Evolutionary conservation across 345 rosid species (phyloP), one percentile per base, ranked within the genome.

Genomic region (Bruguiera gymnorhiza): DNA sequence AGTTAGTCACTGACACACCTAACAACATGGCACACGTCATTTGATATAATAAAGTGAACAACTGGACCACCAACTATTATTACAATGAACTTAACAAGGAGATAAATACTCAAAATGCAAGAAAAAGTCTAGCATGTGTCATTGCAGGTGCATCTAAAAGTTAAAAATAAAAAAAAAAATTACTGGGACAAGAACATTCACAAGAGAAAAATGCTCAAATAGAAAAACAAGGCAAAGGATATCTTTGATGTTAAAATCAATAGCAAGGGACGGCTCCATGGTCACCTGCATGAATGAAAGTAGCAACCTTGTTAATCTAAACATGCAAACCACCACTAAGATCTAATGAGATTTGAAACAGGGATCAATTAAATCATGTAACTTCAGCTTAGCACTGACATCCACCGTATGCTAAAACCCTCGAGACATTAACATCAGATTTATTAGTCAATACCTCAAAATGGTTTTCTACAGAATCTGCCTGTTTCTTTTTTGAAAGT

Each of bases 201-300:
- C 29, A 54, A 50, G 39, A 72, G 19, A 59, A 58, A 56, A 21
- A 23, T 56, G 60, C 29, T 56, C 23, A 43, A 37, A 60, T 31
- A 43, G 50, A 13, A 43, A 63, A 36, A 19, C 26, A 34, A 69
- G 60, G 73, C 31, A 64, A 59, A 90, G 99, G 99, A 92, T 95
- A 92, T 95, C 97, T 82, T 86, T 81, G 73, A 92, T 81, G 73
- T 72, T 79, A 82, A 83, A 95, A 80, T 89, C 94, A 83, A 95
- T 89, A 62, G 92, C 96, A 80, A 95, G 88, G 64, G 91, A 86
- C 26, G 84, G 88, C 81, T 89, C 94, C 30, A 82, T 74, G 69
- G 84, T 87, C 71, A 83, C 81, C 98, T 92, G 99, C 86, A 82
- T 46, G 66, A 75, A 69, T 73, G 34, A 68, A 69, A 68, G 63